Evolutionary conservation across 2,329 filamentous ascomycete genomes (phyloP), one percentile per base, ranked within the genome.

Genomic region (Cercospora brassicicola): DNA sequence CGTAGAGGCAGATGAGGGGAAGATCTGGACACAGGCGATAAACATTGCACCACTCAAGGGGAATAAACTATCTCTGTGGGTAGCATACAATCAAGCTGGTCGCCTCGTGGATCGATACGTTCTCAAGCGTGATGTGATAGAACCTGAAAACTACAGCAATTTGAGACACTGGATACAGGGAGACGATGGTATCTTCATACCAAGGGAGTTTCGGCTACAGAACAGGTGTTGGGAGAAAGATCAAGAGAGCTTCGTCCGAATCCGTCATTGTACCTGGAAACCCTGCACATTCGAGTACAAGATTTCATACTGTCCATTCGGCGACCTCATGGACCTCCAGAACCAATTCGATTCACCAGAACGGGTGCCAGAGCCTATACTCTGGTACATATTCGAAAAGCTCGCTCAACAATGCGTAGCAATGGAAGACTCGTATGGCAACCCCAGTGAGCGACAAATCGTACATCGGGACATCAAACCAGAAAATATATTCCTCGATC

Each of bases 361-460:
- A 10, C 23, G 4, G 5, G 33, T 28, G 15, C 65, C 69, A 9
- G 69, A 71, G 31, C 56, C 65, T 4, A 51, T 67, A 9, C 57
- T 71, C 18, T 71, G 69, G 69, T 59, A 64, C 26, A 31, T 69
- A 23, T 66, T 68, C 42, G 57, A 66, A 13, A 64, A 60, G 3
- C 56, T 71, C 31, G 67, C 65, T 28, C 56, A 69, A 26, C 59
- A 33, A n/a, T 67, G 67, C 51, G 30, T 71, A 13, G 20, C 61
- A 15, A 66, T 69, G 69, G 23, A 62, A 23, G 59, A 65, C 15
- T 63, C 62, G 15, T 18, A 39, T 15, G n/a, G 15, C 20, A 31
- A 56, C 5, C 23, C 48, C 9, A 11, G 0, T 7, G 42, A 23
- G 51, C 3, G 26, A 20, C 28, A 64, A 20, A 56, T 64, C 20